Conservation (phyloP, 2,329 filamentous ascomycete genomes). For the Talaromyces verruculosus region DNA sequence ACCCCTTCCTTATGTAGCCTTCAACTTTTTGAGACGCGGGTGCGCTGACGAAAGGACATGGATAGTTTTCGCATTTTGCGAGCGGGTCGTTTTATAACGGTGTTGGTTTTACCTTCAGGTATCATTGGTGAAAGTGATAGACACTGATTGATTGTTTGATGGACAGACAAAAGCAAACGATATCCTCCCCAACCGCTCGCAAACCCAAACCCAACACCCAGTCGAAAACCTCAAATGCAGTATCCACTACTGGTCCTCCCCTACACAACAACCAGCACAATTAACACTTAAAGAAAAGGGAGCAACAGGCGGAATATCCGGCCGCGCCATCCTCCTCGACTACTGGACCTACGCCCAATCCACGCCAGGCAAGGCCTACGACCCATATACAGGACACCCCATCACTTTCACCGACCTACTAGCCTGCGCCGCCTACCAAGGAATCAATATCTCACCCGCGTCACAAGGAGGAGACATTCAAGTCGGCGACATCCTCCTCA, state of each 20-base stretch:
- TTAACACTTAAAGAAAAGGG: neutral
- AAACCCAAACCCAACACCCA: conserved; percentile 27
- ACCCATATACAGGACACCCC: conserved; percentile 54
- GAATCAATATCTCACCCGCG: conserved; percentile 60
- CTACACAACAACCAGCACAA: conserved; percentile 25
- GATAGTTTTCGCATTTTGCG: conserved; percentile 40
- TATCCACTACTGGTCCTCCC: conserved; percentile 43
- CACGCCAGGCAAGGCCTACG: conserved; percentile 49
- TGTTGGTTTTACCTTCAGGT: conserved; percentile 23
- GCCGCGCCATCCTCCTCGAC: conserved; percentile 45
- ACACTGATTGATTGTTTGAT: neutral
- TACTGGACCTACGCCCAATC: conserved; percentile 50
- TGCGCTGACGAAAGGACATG: conserved; percentile 12
- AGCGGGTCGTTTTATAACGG: conserved; percentile 45
- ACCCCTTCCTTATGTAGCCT: neutral
- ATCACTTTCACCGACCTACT: conserved; percentile 59
- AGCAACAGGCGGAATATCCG: conserved; percentile 38
- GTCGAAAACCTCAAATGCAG: conserved; percentile 39
- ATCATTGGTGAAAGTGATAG: too few species aligned
- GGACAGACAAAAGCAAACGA: conserved; percentile 37
- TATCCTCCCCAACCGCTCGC: conserved; percentile 24
- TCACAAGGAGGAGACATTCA: conserved; percentile 56
- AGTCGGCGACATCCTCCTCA: conserved; percentile 64
- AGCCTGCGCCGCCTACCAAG: conserved; percentile 59
- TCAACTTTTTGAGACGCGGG: neutral